Base-by-base conservation (phyloP, 78 protist species). In the Capsaspora owczarzaki region DNA sequence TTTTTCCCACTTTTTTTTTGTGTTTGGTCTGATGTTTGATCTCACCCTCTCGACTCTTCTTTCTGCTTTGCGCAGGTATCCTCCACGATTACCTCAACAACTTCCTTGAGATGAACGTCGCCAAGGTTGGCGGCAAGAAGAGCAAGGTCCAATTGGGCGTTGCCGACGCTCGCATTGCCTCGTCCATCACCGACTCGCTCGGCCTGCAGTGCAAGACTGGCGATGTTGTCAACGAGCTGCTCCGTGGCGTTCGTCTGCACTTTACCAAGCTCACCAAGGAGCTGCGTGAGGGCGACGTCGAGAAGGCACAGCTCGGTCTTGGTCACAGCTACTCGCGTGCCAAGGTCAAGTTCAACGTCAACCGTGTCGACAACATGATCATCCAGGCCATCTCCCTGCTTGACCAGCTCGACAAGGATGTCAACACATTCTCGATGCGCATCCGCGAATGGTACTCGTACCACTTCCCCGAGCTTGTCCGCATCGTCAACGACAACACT, bases 391-490 rank as follows among this genome's bases (percentile, higher is more conserved):
- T 97, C 37, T 46, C 94, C 35, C 77, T 94, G 23, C 84, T 94
- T 41, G 99, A 98, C 70, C 93, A 92, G 71, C 87, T 98, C 37
- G 99, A 97, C 78, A 97, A 97, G 90, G 99, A 97, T 66, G 70
- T 97, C 78, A 98, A 98, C 93, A 91, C 93, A 23, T 92, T 93
- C 79, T 70, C 89, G 82, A 97, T 97, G 99, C 86, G 99, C 53
- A 51, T 85, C 31, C 42, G 94, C 35, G 99, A 98, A 86, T 98
- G 99, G 99, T 96, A 98, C 80, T 71, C 91, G 46, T 96, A 98
- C 95, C 98, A 95, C 81, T 98, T 98, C 93, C 99, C 99, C 41
- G 99, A 98, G 89, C 71, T 98, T 35, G 81, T 87, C 71, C 89
- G 81, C 83, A 82, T 96, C 69, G 92, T 94, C 60, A 46, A 80